A percentile compares a stretch with the other conserved stretches of the same genome.
Evolutionary conservation across 2,329 filamentous ascomycete genomes (phyloP).

Genomic region (Cladobotryum mycophilum): DNA sequence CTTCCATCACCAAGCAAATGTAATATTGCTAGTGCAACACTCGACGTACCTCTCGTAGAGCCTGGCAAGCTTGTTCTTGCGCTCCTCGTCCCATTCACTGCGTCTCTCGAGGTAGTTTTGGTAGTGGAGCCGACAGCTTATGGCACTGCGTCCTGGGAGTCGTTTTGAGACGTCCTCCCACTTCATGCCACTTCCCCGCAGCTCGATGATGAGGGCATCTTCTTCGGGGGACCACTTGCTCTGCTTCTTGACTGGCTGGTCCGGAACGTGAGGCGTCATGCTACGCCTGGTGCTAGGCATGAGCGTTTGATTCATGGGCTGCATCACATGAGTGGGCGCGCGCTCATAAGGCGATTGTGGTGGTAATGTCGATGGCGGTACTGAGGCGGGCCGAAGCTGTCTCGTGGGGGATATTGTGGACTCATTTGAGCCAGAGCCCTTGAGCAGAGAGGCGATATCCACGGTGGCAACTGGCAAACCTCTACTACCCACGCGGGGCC

Average conservation of each 20-base stretch:
- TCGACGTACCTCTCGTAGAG: constrained; percentile 80
- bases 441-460: constrained; percentile 91
- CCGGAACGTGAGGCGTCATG: constrained; percentile 43
- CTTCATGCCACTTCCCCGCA: constrained; percentile 88
- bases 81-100: constrained; percentile 94
- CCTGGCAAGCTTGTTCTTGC: constrained; percentile 91
- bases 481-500: constrained; percentile 20
- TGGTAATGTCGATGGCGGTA: constrained; percentile 15
- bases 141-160: constrained; percentile 82
- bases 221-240: constrained; percentile 96
- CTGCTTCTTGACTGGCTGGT: constrained; percentile 82
- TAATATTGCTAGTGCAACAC: not conserved
- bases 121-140: constrained; percentile 90
- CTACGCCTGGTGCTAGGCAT: constrained; percentile 27
- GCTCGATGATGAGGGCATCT: constrained; percentile 86
- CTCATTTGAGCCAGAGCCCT: constrained; percentile 68
- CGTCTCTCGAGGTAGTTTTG: constrained; percentile 94
- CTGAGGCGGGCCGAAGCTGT: constrained; percentile 21
- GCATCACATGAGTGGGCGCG: constrained; percentile 19
- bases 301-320: constrained; percentile 26
- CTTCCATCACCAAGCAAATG: no score
- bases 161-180: constrained; percentile 97
- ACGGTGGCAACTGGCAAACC: constrained; percentile 58
- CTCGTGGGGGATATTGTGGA: constrained; percentile 45
- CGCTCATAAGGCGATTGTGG: constrained; percentile 15